Base-by-base conservation (phyloP, 2,329 filamentous ascomycete genomes). In the Lasiodiplodia sp. region DNA sequence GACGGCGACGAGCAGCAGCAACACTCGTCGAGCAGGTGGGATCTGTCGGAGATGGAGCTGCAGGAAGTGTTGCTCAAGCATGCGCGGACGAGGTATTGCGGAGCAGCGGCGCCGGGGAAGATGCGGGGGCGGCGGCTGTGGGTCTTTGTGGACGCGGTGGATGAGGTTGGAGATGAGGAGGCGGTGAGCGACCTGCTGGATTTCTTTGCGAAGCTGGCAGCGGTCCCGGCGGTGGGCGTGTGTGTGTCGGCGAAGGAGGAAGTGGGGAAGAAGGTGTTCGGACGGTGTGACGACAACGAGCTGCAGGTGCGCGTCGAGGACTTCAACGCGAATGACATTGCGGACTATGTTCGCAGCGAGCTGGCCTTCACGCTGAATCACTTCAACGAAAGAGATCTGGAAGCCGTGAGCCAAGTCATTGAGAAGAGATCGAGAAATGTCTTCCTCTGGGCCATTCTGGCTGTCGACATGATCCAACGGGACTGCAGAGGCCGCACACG, bases 361-460 rank as follows among this genome's bases (percentile, higher is more conserved):
- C 57, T 60, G 21, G 12, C 16, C 4, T 23, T 23, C 23, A 11
- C 37, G 0, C 21, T 47, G 14, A 23, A 18, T 11, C 57, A 60
- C 37, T 28, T 60, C 37, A 47, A 7, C 23, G 14, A 12, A 4
- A 16, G 16, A 5, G 57, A 60, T 16, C 16, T 21, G 18, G 57
- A 60, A 14, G 6, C 28, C 18, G 23, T 47, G 4, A 18, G 57
- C 23, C 23, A 28, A 4, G 37, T n/a, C 38, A 44, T 60, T 18
- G 34, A 60, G 38, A 23, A 18, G 7, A 38, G 37, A 14, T 21
- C 57, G 21, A 25, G 25, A 8, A 38, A 38, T 12, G 37, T 60
- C 23, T 60, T 60, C 38, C 57, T 60, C 57, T 60, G 57, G 57
- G 57, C 38, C 7, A 47, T 60, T 23, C 57, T 60, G 37, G 57